Evolutionary conservation across 257 asterid species (phyloP), one percentile per base, ranked within the genome.

Genomic region (Solanum sejunctum): DNA sequence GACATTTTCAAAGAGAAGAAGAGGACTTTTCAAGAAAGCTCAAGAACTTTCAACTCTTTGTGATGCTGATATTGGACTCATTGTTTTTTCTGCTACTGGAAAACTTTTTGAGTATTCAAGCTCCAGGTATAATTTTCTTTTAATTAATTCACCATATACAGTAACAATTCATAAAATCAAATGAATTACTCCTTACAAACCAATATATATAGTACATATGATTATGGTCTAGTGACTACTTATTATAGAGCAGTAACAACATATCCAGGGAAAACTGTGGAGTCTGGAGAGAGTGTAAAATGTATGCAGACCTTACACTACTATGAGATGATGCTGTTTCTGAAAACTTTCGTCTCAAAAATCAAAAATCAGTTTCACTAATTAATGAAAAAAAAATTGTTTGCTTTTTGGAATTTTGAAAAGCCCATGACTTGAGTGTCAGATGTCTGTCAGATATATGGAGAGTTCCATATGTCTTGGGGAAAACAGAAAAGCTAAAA

Each of bases 1-100:
- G 71, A 94, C 97, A 0, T 94, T 93, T 49, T 92, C 98, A 2
- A 94, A 94, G 92, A 86, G 98, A 87, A 91, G 97, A 89, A 93
- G 93, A 91, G 98, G 98, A 87, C 94, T 94, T 90, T 93, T 94
- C 88, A 94, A 94, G 91, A 94, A 94, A 80, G 98, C 98, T 84
- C 90, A 91, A 2, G 97, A 94, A 79, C 94, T 94, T 41, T 83
- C 98, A 49, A 93, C 95, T 12, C 96, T 94, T 9, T 93, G 98
- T 77, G 98, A 94, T 90, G 98, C 96, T 28, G 94, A 94, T 56
- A 82, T 92, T 51, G 97, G 94, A 58, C 97, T 94, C 85, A 82
- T 94, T n/a, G 98, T 93, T 51, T 94, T 94, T 90, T 94, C 98
- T 2, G 91, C 96, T 75, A 94, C 98, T 58, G 96, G 95, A 79